Base-by-base conservation (phyloP, 2,329 filamentous ascomycete genomes). In the Claviceps cyperi region DNA sequence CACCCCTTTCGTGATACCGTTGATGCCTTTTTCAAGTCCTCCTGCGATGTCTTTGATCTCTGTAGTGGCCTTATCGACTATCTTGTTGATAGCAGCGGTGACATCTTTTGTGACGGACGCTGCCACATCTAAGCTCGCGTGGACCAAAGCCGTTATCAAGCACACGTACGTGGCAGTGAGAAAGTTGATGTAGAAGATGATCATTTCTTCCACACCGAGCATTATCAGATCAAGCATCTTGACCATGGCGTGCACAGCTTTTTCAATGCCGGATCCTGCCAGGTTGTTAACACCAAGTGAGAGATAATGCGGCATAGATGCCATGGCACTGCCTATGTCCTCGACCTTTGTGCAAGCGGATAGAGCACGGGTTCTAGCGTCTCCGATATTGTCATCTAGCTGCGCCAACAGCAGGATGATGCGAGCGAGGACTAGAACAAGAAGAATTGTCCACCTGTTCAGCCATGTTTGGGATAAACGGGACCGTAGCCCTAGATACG, bases 261-360 rank as follows among this genome's bases (percentile, higher is more conserved):
- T 81, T 58, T 90, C 86, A 57, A 97, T 83, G 50, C 86, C 83
- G 46, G 76, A 76, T 35, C 88, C 86, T 7, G 87, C 84, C 57
- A 97, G 70, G 52, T 87, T 78, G 68, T 98, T 98, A 63, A 96
- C 83, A 50, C 92, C 92, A 48, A 77, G 73, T 2, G 90, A 86
- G 63, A 97, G 82, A 69, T 95, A 97, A 67, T 96, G 85, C 51
- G 92, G 92, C 89, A 97, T 95, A 38, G 92, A 97, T 39, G 91
- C 92, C 87, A 98, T 91, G 53, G 88, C 78, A 64, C 89, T 96
- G 55, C 91, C 92, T 58, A 94, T 80, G 57, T 87, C 87, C 70
- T 98, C 91, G 46, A 97, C 91, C 64, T 86, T 85, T 51, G 83
- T 88, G 66, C 92, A 98, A 55, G 91, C 89, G 48, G 86, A 84